These are phyloP conservation scores for Pleurotus sapidus DNA, from an alignment of 768 basidiomycete species.

Conservation along the genomic window DNA sequence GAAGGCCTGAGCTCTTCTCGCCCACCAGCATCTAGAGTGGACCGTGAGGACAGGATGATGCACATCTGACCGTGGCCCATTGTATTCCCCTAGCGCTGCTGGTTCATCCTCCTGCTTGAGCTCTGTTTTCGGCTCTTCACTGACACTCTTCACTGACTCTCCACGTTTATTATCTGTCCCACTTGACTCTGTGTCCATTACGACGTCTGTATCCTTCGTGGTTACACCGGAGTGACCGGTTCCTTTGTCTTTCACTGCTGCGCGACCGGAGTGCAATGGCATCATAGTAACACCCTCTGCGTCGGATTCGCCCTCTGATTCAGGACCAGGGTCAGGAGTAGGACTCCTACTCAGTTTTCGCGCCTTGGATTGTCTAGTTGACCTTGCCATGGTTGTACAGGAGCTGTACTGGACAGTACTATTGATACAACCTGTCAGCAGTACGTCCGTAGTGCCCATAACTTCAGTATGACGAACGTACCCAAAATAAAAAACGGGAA, in stretches of 20 bases:
- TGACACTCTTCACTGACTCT: background rate
- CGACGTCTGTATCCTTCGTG: background rate
- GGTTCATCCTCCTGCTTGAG: background rate
- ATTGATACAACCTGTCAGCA: no score
- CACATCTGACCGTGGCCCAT: background rate
- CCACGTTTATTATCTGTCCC: background rate
- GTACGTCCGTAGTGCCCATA: no score
- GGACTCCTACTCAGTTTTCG: constrained; percentile 2
- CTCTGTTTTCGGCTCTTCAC: background rate
- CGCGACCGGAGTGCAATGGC: background rate
- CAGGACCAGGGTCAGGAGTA: constrained; percentile 6
- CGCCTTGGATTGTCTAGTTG: background rate
- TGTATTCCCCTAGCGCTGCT: background rate
- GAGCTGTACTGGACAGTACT: no score
- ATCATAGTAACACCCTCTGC: background rate
- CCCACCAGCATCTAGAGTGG: background rate
- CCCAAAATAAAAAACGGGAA: no score
- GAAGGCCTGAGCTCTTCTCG: background rate
- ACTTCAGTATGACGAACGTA: no score
- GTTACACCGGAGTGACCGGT: background rate
- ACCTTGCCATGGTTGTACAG: background rate
- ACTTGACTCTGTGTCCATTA: background rate
- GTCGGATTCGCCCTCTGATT: constrained; percentile 5
- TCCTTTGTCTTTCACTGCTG: background rate
- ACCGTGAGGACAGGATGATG: background rate